Evolutionary conservation across 164 flowering plant genomes (phyloP), one percentile per base, ranked within the genome.

Genomic region (Magnolia kwangsiensis): DNA sequence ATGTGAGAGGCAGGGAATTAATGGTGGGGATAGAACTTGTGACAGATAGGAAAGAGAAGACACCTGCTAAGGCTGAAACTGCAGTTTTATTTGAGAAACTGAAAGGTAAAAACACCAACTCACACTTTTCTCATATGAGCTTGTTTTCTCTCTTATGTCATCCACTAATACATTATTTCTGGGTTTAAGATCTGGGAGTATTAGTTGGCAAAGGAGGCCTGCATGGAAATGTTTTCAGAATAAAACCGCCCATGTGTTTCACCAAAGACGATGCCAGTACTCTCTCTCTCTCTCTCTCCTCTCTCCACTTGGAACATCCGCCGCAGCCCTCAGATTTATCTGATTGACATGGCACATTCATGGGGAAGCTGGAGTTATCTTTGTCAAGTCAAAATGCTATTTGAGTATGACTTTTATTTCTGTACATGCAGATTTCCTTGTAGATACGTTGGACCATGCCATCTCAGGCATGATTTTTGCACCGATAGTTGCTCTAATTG

Each of bases 231-330:
- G 97, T 94, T 21, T 96, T 96, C 88, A 84, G 99, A 77, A 86
- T 96, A 81, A 94, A 92, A 79, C 97, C 99, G 61, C 99, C 98
- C 0, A 96, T 94, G 98, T 96, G 98, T 74, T 96, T 96, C 82
- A 87, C 84, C 78, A 90, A 89, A 82, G 92, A 91, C 20, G 99
- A 94, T 87, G 97, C 99, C 78, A 98, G 98, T 94, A 82, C 63
- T 23, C 64, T 75, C 64, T 51, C 19, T 37, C 51, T 67, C 67
- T 29, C 50, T 49, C 63, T 27, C 29, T 65, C 14, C 29, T 65
- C 14, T 20, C 11, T 4, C 24, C 29, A 10, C 31, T 7, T 21
- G 16, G 37, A 31, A 31, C 37, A 61, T 61, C 20, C 3, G 18
- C 20, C 1, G 24, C 24, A 23, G 24, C 24, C 24, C 24, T 23